Evolutionary conservation across 2,329 filamentous ascomycete species (phyloP), one percentile per base, ranked within the genome.

Genomic region (Aureobasidium lini): DNA sequence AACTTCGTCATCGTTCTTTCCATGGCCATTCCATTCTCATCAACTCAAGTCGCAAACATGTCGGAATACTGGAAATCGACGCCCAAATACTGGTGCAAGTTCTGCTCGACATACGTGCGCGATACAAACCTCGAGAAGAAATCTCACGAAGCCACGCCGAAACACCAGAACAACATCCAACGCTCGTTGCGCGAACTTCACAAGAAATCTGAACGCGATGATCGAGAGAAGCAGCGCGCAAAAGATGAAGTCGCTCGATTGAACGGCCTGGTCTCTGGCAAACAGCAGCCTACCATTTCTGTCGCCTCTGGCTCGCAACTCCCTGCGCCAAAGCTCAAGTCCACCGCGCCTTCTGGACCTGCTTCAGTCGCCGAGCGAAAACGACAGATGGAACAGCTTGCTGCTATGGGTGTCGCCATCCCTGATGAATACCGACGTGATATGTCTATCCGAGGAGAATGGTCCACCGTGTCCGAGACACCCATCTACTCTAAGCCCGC

Each of bases 61-160:
- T 87, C 94, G 0, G 94, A 97, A 80, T 95, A 96, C 76, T 97
- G 94, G 94, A 97, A 97, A 73, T 96, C 93, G 18, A 96, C 92
- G 36, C 92, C 92, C 6, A 93, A 88, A 71, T 95, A 95, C 77
- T 97, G 92, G 91, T 99, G 94, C 83, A 97, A 97, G 74, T 90
- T 96, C 79, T 99, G 94, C 82, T 84, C 85, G 70, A 84, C 83
- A 70, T 97, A 86, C 74, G 89, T 99, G 52, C 89, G 90, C 75
- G 94, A 99, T 78, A 96, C 92, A 23, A 86, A 90, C 66, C 84
- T 96, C 73, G 92, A 96, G 73, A 88, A 87, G 66, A 81, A 85
- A 64, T 69, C 69, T 36, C 71, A 73, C 63, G 71, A 73, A 52
- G 62, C 66, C 34, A 60, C 67, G 62, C 47, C 64, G 56, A 59